Evolutionary conservation across 441 rosid species (phyloP).

Genomic region (Codiaeum variegatum): DNA sequence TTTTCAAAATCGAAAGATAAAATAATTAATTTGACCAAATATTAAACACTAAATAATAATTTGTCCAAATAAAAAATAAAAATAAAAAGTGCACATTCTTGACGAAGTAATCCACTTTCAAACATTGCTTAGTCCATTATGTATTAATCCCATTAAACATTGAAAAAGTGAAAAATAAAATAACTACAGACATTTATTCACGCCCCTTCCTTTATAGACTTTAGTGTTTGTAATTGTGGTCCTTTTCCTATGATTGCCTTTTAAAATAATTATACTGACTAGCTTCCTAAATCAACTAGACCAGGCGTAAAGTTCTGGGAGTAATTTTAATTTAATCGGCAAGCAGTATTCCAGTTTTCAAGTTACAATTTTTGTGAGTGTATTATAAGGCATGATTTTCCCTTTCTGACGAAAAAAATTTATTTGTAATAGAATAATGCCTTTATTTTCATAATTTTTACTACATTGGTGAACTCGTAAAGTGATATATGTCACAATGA

Average conservation of each 20-base stretch:
- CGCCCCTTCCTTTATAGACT: not conserved
- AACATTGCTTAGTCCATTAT: not conserved
- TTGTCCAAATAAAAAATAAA: too few species aligned
- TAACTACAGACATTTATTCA: not conserved
- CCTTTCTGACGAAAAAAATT: not conserved
- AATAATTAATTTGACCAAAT: too few species aligned
- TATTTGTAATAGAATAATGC: too few species aligned
- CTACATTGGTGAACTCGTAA: too few species aligned
- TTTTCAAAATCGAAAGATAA: too few species aligned
- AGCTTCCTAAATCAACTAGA: not conserved
- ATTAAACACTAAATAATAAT: too few species aligned
- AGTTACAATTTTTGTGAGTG: not conserved
- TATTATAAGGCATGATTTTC: not conserved
- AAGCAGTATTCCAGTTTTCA: not conserved
- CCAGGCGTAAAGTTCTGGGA: not conserved
- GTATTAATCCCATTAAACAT: not conserved
- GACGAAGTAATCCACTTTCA: constrained; percentile 6
- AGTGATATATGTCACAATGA: too few species aligned
- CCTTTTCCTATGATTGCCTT: not conserved
- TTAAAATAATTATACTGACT: not conserved
- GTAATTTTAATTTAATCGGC: not conserved
- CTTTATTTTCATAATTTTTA: too few species aligned
- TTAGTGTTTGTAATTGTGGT: not conserved
- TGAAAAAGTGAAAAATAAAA: not conserved
- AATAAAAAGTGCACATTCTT: not conserved